Base-by-base conservation (phyloP, 2,329 filamentous ascomycete genomes). In the Cladophialophora chaetospira region DNA sequence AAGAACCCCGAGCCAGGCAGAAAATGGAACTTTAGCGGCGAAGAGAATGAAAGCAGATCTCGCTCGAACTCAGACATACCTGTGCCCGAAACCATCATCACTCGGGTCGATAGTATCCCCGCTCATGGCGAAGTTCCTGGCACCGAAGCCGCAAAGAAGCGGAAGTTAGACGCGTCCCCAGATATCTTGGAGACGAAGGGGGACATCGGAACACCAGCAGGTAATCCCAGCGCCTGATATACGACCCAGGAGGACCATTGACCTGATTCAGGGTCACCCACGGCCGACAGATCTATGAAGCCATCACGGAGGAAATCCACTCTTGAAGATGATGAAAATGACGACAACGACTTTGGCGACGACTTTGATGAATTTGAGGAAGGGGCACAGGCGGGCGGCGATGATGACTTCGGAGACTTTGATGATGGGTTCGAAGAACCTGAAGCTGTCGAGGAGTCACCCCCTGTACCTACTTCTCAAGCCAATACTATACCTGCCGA, bases 321-420 rank as follows among this genome's bases (percentile, higher is more conserved):
- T 51, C 36, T 40, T 53, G 60, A 58, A 23, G 56, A 64, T 23
- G 63, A 65, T 55, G 54, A 58, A 17, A 58, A 60, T 36, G 63
- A 65, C 42, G 75, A 60, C 67, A 91, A 90, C 72, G 86, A 88
- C 68, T 88, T 87, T 64, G 84, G 85, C 70, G 85, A 84, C 53
- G 77, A 80, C 26, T 80, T 80, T 69, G 77, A 79, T 64, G 78
- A 80, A 52, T 81, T 79, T 62, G 73, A 76, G 58, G 76, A 80
- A 65, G 79, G 79, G 44, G 77, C 77, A 57, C 77, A 78, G 56
- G 71, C 74, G 58, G 77, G 74, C 58, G 76, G 72, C 54, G 77
- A 79, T 64, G 78, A 79, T 65, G 79, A 82, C 67, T 83, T 84
- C 72, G 80, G 81, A 61, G 86, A 89, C 67, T 89, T 89, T 73